Base-by-base conservation (phyloP, 2,329 filamentous ascomycete species). In the Monilinia fructicola region DNA sequence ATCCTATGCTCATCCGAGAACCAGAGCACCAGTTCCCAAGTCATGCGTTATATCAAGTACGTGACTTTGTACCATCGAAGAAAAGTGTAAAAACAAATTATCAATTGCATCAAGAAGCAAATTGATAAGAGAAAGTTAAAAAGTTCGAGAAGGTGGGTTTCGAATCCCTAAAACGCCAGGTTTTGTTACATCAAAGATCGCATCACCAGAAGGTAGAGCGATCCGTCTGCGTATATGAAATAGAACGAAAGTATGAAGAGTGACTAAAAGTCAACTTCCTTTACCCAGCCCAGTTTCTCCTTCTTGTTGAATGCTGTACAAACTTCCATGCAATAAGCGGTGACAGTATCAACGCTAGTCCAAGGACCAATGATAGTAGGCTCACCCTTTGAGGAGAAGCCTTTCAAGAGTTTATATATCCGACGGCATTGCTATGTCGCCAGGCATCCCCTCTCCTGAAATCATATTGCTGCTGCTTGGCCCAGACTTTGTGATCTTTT, bases 251-350 rank as follows among this genome's bases (percentile, higher is more conserved):
- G 11, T 18, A 21, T 38, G 18, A 55, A 46, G 11, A 35, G 18
- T 18, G 42, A 55, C 58, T 64, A 67, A 28, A 64, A 67, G 21
- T 65, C 52, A 26, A 63, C 65, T 18, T 67, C 54, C n/a, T 65
- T 67, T 42, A 26, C 28, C 63, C 66, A 67, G 9, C 65, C 65
- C 12, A 44, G 40, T 50, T 67, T 65, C 42, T 67, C 66, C 46
- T 40, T 54, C 54, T 65, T 64, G 46, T 67, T 65, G 23, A 54
- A 67, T 7, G 54, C 62, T 11, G 54, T 52, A 42, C 64, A 65
- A 38, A 67, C 63, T 38, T 60, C 46, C 66, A 67, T 67, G 18
- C 54, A 52, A 31, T 55, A 67, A 6, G 53, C 21, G 23, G 60
- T 64, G 26, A 63, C 35, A 14, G 55, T 40, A 44, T 46, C 48